phyloP scores from a whole-genome alignment of 2,329 filamentous ascomycete species.

The Emergomyces orientalis region DNA sequence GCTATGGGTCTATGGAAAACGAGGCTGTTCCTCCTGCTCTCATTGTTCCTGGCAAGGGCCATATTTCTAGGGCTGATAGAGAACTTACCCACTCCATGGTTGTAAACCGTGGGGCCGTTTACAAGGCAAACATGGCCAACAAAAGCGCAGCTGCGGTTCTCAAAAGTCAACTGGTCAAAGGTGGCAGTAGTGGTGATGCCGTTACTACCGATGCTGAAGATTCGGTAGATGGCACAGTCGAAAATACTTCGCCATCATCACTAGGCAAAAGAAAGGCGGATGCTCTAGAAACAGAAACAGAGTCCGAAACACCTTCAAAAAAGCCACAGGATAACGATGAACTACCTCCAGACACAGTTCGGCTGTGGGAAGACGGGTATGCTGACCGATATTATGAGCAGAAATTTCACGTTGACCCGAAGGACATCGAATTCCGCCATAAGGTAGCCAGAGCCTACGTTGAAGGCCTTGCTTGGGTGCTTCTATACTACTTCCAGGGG shows the following conservation, averaged over 20 bases:
- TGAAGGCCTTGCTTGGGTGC: conserved; percentile 88
- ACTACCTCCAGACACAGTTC: conserved; percentile 67
- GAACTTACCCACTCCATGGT: conserved; percentile 79
- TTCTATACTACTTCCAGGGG: conserved; percentile 95
- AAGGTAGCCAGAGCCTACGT: conserved; percentile 86
- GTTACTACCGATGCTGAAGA: conserved; percentile 19
- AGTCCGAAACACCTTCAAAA: conserved; percentile 46
- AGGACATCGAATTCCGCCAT: conserved; percentile 76
- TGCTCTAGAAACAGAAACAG: conserved; percentile 56
- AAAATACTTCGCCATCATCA: conserved; percentile 24
- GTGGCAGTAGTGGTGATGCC: conserved; percentile 21
- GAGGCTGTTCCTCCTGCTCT: conserved; percentile 37
- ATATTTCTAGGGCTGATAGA: conserved; percentile 48
- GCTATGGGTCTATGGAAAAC: conserved; percentile 27
- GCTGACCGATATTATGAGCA: conserved; percentile 93
- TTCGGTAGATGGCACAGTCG: conserved; percentile 19
- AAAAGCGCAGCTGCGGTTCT: conserved; percentile 87
- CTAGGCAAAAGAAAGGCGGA: conserved; percentile 57
- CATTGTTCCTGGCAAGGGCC: conserved; percentile 46
- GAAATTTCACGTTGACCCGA: conserved; percentile 78
- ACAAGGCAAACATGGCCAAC: conserved; percentile 71
- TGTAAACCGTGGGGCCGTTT: conserved; percentile 58
- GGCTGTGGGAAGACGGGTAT: conserved; percentile 92
- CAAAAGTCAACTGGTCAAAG: conserved; percentile 63
- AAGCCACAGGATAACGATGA: conserved; percentile 44